Conservation (phyloP, 331 rosid species). For the Rosa hybrid region DNA sequence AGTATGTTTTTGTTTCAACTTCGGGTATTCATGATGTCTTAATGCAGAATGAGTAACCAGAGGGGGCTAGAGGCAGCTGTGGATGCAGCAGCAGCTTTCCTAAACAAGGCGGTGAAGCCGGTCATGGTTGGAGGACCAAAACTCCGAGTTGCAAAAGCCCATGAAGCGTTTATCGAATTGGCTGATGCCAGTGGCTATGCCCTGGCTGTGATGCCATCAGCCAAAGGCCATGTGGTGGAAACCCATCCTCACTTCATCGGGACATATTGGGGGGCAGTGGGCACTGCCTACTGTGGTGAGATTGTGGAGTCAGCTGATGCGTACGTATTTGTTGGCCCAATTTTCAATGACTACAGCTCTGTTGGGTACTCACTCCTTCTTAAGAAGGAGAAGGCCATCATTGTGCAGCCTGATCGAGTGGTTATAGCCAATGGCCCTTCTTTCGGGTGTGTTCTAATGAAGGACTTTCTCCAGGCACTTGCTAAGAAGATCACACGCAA, state of each 20-base stretch:
- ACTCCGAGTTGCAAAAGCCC: conserved; percentile 44
- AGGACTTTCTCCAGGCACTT: conserved; percentile 46
- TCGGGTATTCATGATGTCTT: neutral
- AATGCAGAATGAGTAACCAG: conserved; percentile 43
- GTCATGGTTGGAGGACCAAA: conserved; percentile 53
- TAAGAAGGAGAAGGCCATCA: conserved; percentile 46
- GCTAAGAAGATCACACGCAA: conserved; percentile 36
- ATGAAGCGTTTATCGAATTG: conserved; percentile 39
- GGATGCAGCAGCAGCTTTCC: conserved; percentile 42
- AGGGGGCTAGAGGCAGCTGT: conserved; percentile 50
- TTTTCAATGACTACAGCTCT: conserved; percentile 53
- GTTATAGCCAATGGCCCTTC: conserved; percentile 46
- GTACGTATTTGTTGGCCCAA: conserved; percentile 49
- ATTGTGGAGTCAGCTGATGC: conserved; percentile 55
- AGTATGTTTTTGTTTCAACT: too few relatives aligned
- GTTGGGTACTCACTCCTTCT: conserved; percentile 54
- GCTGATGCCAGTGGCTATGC: conserved; percentile 52
- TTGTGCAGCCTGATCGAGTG: conserved; percentile 47
- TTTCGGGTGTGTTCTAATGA: conserved; percentile 48
- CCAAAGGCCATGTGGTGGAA: conserved; percentile 46
- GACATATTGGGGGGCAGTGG: conserved; percentile 50
- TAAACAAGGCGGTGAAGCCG: conserved; percentile 51
- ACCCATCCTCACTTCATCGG: conserved; percentile 52
- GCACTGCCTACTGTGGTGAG: conserved; percentile 47
- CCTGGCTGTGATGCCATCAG: conserved; percentile 43